Evolutionary conservation across 2,329 filamentous ascomycete species (phyloP).

Genomic region (Alternaria hordeiaustralica): DNA sequence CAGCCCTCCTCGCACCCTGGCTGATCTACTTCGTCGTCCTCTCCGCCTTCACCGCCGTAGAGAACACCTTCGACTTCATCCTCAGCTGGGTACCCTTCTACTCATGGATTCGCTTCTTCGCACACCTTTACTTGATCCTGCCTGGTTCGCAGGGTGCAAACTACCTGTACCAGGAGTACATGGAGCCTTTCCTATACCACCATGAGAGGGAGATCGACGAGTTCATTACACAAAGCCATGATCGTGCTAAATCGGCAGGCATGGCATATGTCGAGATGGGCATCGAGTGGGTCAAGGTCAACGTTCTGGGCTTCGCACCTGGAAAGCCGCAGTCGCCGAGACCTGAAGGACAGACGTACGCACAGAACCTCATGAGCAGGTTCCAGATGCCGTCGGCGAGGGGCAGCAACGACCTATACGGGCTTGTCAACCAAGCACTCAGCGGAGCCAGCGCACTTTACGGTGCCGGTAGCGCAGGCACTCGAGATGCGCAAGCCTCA

Average conservation of each 20-base stretch:
- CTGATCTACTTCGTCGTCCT: slow-evolving; percentile 99
- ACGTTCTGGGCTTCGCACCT: slow-evolving; percentile 78
- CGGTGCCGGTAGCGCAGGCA: slow-evolving; percentile 31
- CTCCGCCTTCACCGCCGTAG: slow-evolving; percentile 78
- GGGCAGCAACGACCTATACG: slow-evolving; percentile 75
- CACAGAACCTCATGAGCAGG: slow-evolving; percentile 79
- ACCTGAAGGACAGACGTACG: slow-evolving; percentile 66
- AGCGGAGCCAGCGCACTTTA: slow-evolving; percentile 64
- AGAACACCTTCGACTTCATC: slow-evolving; percentile 88
- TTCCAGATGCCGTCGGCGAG: slow-evolving; percentile 81
- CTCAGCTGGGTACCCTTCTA: slow-evolving; percentile 94
- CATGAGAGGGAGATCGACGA: slow-evolving; percentile 91
- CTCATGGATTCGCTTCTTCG: slow-evolving; percentile 83
- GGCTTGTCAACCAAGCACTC: slow-evolving; percentile 76
- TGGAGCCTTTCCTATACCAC: slow-evolving; percentile 85
- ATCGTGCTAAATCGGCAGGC: slow-evolving; percentile 76
- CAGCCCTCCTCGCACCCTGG: slow-evolving; percentile 91
- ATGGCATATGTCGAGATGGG: slow-evolving; percentile 61
- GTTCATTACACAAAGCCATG: slow-evolving; percentile 82
- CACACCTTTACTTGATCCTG: slow-evolving; percentile 94
- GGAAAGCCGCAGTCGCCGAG: slow-evolving; percentile 50
- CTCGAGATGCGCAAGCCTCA: slow-evolving; percentile 52
- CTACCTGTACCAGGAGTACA: slow-evolving; percentile 80
- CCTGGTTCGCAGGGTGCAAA: slow-evolving; percentile 95
- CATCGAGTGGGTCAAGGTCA: slow-evolving; percentile 69